These are phyloP conservation scores for Rugonectria rugulosa DNA, from an alignment of 2,329 filamentous ascomycete species.

Conservation along the genomic window DNA sequence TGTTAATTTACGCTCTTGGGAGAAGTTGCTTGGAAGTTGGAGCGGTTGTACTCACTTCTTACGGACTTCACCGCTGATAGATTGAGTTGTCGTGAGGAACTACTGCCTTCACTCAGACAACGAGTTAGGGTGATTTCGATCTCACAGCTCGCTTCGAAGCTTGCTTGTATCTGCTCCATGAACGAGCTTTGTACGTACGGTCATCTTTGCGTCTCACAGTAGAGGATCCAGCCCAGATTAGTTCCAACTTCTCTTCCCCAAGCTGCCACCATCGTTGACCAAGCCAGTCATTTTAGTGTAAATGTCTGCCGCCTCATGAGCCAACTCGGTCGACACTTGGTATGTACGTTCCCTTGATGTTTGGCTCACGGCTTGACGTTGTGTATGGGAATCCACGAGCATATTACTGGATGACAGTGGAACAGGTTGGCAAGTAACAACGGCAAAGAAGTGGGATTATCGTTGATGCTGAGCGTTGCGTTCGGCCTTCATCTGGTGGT, in stretches of 20 bases:
- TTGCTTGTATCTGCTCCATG: too few species aligned
- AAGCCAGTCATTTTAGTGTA: constrained; percentile 13
- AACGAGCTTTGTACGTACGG: constrained; percentile 1
- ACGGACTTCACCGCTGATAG: too few species aligned
- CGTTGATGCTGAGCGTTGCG: too few species aligned
- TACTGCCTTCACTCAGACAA: too few species aligned
- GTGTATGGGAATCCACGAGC: not conserved
- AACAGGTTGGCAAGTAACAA: not conserved
- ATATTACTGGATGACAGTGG: not conserved
- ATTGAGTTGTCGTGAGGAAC: too few species aligned
- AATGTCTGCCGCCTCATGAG: constrained; percentile 21
- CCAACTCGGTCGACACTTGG: constrained; percentile 6
- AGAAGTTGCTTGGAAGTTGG: not conserved
- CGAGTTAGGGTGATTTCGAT: too few species aligned
- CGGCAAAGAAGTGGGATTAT: not conserved
- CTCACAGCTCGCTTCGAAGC: too few species aligned
- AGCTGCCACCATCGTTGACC: constrained; percentile 21
- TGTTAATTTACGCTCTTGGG: not conserved
- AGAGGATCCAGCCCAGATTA: constrained; percentile 18
- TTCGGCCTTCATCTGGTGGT: too few species aligned
- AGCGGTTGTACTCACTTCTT: too few species aligned
- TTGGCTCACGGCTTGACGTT: not conserved
- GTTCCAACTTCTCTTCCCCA: constrained; percentile 11
- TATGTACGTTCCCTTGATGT: too few species aligned
- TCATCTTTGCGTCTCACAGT: constrained; percentile 4